Evolutionary conservation across 2,329 filamentous ascomycete genomes (phyloP).

Genomic region (Pseudogymnoascus pannorum): DNA sequence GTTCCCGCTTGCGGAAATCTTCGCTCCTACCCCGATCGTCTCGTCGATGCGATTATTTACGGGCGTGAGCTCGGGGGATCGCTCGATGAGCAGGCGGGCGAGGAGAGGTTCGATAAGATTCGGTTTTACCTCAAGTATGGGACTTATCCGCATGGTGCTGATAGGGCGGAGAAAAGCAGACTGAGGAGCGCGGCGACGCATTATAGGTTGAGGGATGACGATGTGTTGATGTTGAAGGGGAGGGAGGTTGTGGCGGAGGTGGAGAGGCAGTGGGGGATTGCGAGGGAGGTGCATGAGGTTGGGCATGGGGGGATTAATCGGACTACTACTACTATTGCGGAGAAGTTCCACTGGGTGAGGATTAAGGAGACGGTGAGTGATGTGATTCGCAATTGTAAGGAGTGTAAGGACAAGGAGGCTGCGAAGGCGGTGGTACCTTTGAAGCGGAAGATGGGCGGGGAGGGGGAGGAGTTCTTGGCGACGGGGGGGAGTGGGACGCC

Average conservation of each 20-base stretch:
- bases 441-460: neutral
- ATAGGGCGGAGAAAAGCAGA: constrained; percentile 91
- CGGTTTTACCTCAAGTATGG: constrained; percentile 92
- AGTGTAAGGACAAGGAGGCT: constrained; percentile 67
- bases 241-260: constrained; percentile 95
- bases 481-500: neutral
- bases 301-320: constrained; percentile 96
- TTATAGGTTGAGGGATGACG: constrained; percentile 71
- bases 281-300: constrained; percentile 63
- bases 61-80: constrained; percentile 52
- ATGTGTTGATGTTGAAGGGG: constrained; percentile 91
- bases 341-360: constrained; percentile 93
- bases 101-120: constrained; percentile 98
- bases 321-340: constrained; percentile 87
- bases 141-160: constrained; percentile 87
- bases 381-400: constrained; percentile 83
- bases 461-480: neutral
- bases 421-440: constrained; percentile 45
- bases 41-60: constrained; percentile 53
- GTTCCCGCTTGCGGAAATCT: constrained; percentile 50
- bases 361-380: constrained; percentile 97
- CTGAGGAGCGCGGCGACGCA: constrained; percentile 89
- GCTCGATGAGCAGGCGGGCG: constrained; percentile 76
- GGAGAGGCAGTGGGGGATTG: constrained; percentile 83
- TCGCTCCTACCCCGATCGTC: constrained; percentile 42